Evolutionary conservation across 495 filamentous ascomycete genomes (phyloP).

Genomic region (Neurospora sp.): DNA sequence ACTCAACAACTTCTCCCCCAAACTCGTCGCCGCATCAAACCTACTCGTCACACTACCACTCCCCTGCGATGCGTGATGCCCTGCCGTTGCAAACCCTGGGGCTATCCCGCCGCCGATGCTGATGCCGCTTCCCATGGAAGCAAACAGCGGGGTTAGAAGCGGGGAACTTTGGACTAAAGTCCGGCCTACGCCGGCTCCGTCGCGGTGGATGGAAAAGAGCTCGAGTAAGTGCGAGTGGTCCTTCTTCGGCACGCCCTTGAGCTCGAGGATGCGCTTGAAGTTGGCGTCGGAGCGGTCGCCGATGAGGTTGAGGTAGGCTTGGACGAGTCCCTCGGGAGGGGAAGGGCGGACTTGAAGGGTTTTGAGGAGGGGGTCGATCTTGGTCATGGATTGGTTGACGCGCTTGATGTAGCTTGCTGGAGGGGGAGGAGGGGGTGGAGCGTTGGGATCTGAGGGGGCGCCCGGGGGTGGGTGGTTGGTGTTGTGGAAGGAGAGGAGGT

Average conservation of each 20-base stretch:
- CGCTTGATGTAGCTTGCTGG: slow-evolving; percentile 72
- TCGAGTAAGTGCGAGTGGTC: slow-evolving; percentile 81
- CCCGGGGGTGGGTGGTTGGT: slow-evolving; percentile 13
- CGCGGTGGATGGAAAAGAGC: slow-evolving; percentile 74
- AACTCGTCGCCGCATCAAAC: slow-evolving; percentile 60
- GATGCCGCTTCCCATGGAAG: slow-evolving; percentile 14
- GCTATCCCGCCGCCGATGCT: slow-evolving; percentile 7
- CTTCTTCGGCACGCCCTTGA: slow-evolving; percentile 75
- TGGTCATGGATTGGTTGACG: slow-evolving; percentile 72
- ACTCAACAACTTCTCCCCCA: slow-evolving; percentile 66
- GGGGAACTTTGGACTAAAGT: slow-evolving; percentile 49
- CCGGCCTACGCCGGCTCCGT: slow-evolving; percentile 47
- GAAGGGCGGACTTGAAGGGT: slow-evolving; percentile 89
- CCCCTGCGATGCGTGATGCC: slow-evolving; percentile 25
- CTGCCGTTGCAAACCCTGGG: slow-evolving; percentile 3
- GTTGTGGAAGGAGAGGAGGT: slow-evolving; percentile 49
- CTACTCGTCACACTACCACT: slow-evolving; percentile 46
- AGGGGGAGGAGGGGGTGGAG: slow-evolving; percentile 29
- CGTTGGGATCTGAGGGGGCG: slow-evolving; percentile 23
- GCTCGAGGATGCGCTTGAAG: slow-evolving; percentile 91
- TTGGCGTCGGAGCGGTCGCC: slow-evolving; percentile 84
- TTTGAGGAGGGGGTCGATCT: slow-evolving; percentile 87
- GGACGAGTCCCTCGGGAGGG: slow-evolving; percentile 87
- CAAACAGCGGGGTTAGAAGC: slow-evolving; percentile 51
- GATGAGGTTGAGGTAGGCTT: slow-evolving; percentile 93